phyloP scores from a whole-genome alignment of 2,329 filamentous ascomycete genomes.

The Blastomyces silverae region DNA sequence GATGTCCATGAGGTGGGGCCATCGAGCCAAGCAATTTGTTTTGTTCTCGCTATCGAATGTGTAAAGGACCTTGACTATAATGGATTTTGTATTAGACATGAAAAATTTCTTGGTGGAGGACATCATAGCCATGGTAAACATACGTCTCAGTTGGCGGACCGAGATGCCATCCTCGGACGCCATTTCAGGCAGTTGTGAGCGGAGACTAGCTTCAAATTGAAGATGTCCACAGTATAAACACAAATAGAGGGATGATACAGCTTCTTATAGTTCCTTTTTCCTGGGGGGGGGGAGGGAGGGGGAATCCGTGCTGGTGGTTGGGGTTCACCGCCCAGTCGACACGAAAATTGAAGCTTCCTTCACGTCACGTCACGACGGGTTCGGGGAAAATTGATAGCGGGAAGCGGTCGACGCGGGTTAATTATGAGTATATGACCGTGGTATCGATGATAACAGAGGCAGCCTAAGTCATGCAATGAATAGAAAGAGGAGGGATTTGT shows the following conservation, averaged over 20 bases:
- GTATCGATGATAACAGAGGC: not conserved
- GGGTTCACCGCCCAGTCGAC: not conserved
- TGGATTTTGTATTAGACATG: slow-evolving; percentile 7
- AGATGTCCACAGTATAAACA: slow-evolving; percentile 9
- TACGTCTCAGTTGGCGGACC: slow-evolving; percentile 61
- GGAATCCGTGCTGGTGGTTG: not conserved
- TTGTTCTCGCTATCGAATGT: slow-evolving; percentile 87
- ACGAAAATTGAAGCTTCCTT: not conserved
- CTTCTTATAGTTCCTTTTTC: not conserved
- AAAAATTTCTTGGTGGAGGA: not conserved
- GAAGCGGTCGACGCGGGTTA: not conserved
- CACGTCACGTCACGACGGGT: slow-evolving; percentile 3
- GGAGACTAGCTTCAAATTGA: slow-evolving; percentile 10
- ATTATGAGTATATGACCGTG: not conserved
- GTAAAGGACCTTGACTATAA: slow-evolving; percentile 87
- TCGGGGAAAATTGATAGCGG: not conserved
- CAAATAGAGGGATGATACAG: not conserved
- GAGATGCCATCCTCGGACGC: slow-evolving; percentile 49
- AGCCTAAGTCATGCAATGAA: not conserved
- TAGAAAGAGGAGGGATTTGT: not conserved
- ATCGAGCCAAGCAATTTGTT: slow-evolving; percentile 80
- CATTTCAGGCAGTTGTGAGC: slow-evolving; percentile 25
- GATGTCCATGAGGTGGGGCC: slow-evolving; percentile 70
- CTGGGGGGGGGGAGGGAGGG: not conserved
- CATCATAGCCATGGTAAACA: slow-evolving; percentile 29